These are phyloP conservation scores for Arthrobotrys conoides DNA, from an alignment of 2,329 filamentous ascomycete genomes.

Conservation along the genomic window DNA sequence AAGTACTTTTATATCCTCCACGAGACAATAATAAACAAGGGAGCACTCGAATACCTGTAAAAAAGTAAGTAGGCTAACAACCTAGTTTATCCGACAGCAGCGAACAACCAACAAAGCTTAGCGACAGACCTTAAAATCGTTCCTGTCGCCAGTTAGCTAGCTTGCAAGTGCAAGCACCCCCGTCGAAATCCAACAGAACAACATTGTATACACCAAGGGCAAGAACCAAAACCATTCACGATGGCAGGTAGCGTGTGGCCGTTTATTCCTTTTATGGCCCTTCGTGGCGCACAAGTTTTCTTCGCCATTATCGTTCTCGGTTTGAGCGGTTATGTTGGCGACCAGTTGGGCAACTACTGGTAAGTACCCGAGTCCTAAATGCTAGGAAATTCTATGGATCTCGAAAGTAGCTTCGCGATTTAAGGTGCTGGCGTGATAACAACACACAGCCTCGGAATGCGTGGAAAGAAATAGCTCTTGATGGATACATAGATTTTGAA, in stretches of 20 bases:
- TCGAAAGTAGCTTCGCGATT: background rate
- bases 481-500: background rate
- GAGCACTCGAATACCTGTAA: background rate
- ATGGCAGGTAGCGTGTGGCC: conserved; percentile 59
- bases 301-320: conserved; percentile 64
- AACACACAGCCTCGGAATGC: background rate
- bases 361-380: conserved; percentile 16
- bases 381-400: background rate
- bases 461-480: background rate
- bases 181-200: background rate
- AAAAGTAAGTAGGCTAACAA: background rate
- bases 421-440: background rate
- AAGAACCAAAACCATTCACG: background rate
- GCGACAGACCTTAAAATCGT: conserved; percentile 3
- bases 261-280: conserved; percentile 59
- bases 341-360: conserved; percentile 21
- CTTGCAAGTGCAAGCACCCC: too few species aligned
- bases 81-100: conserved; percentile 28
- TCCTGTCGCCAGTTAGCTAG: conserved; percentile 4
- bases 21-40: background rate
- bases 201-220: background rate
- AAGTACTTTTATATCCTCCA: background rate
- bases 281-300: conserved; percentile 65
- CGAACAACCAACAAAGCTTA: background rate
- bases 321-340: conserved; percentile 63